Evolutionary conservation across 2,329 filamentous ascomycete genomes (phyloP).

Genomic region (Huntiella abstrusa): DNA sequence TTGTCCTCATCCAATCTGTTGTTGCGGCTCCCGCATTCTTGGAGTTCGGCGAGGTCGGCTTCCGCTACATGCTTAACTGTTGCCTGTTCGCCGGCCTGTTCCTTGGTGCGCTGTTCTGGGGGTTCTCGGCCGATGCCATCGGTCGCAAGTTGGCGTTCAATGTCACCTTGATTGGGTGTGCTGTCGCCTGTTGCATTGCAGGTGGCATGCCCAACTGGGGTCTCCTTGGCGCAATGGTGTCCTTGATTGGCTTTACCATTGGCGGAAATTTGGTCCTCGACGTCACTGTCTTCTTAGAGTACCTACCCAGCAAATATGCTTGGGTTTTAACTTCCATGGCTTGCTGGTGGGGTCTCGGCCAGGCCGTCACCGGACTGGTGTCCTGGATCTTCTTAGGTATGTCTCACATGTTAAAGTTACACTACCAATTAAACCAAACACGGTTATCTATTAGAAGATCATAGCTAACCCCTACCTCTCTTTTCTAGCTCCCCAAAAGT

Average conservation of each 20-base stretch:
- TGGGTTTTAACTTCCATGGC: constrained; percentile 28
- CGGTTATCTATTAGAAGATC: background rate
- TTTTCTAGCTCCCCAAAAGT: constrained; percentile 19
- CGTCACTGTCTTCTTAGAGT: constrained; percentile 33
- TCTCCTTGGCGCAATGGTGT: constrained; percentile 43
- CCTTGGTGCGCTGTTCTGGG: constrained; percentile 47
- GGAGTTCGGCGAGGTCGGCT: constrained; percentile 38
- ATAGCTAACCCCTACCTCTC: background rate
- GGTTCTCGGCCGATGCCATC: constrained; percentile 46
- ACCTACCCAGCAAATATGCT: constrained; percentile 27
- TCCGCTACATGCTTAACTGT: constrained; percentile 38
- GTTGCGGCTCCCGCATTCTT: constrained; percentile 37
- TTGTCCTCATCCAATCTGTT: constrained; percentile 41
- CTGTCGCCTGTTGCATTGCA: constrained; percentile 36
- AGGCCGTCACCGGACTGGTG: constrained; percentile 27
- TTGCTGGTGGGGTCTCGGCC: constrained; percentile 32
- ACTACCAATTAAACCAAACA: background rate
- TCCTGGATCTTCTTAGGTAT: constrained; percentile 27
- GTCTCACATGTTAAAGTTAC: background rate
- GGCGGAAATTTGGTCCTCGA: constrained; percentile 33
- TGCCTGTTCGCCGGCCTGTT: constrained; percentile 39
- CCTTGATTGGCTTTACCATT: constrained; percentile 27
- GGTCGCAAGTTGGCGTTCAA: constrained; percentile 53
- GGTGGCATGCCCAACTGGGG: constrained; percentile 50
- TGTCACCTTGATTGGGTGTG: constrained; percentile 29